These are phyloP conservation scores for Colletotrichum orchidophilum DNA, from an alignment of 2,329 filamentous ascomycete species.

Conservation along the genomic window DNA sequence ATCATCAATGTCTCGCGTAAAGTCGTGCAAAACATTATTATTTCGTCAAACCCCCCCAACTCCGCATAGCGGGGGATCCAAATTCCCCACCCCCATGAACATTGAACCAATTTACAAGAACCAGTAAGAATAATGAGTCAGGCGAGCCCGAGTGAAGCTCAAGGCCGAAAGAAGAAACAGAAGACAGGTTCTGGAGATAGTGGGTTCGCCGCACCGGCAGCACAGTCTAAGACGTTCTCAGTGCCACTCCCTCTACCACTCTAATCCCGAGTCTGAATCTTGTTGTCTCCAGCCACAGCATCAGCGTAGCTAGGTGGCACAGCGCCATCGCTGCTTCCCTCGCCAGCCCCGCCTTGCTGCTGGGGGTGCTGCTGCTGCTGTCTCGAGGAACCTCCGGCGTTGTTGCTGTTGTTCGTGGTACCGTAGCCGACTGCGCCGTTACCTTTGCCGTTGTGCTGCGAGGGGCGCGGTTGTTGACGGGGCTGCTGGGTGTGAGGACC, in stretches of 20 bases:
- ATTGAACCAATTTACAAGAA: neutral
- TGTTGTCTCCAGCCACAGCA: conserved; percentile 85
- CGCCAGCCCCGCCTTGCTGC: conserved; percentile 43
- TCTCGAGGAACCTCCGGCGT: conserved; percentile 37
- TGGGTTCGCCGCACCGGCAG: neutral
- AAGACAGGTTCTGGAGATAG: neutral
- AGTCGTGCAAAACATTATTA: conserved; percentile 18
- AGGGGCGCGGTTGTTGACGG: conserved; percentile 44
- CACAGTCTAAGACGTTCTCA: neutral
- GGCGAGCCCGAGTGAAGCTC: neutral
- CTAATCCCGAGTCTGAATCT: conserved; percentile 78
- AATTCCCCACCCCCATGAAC: neutral
- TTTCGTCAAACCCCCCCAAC: conserved; percentile 8
- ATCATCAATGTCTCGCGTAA: conserved; percentile 10
- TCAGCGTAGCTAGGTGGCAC: conserved; percentile 89
- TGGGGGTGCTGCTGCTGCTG: conserved; percentile 35
- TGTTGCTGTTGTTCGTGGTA: conserved; percentile 43
- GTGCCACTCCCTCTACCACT: neutral
- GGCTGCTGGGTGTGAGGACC: conserved; percentile 42
- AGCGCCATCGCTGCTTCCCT: conserved; percentile 55
- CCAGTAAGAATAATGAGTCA: neutral
- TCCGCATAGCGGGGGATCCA: neutral
- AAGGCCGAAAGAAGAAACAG: neutral
- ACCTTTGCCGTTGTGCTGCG: conserved; percentile 41
- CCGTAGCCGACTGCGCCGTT: conserved; percentile 55